Base-by-base conservation (phyloP, 2,329 filamentous ascomycete genomes). In the Pseudogymnoascus sp. region DNA sequence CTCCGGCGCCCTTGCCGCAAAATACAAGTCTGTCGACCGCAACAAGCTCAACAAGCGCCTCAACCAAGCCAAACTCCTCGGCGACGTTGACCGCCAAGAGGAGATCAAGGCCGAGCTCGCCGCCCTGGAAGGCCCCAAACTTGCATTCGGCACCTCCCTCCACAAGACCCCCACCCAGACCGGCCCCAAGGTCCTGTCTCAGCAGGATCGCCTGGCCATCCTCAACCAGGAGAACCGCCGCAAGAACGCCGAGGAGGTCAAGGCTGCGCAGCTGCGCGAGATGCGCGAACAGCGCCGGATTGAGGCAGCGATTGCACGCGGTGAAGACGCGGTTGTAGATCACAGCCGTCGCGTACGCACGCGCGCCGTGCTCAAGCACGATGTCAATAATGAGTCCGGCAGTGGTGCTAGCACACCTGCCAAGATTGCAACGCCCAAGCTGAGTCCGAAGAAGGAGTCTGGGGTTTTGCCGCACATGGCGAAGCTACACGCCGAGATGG, bases 221-320 rank as follows among this genome's bases (percentile, higher is more conserved):
- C 81, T 96, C 68, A 99, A 99, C 76, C 81, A 85, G 29, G 86
- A 89, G 72, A 97, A 96, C 75, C 87, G 93, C 66, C 86, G 87
- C 64, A 83, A 87, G 68, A 97, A 97, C 72, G 83, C 85, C n/a
- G 90, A 96, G 73, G 87, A 90, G 59, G 89, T 97, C n/a, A 90
- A 93, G 65, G 90, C 90, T 74, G 93, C 93, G 0, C 90, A 97
- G 73, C 81, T 96, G 63, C 88, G 88, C 68, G 95, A 99, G 77
- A 84, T 87, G 69, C 83, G 83, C 60, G 82, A 81, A 67, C 79
- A 79, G 69, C 84, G 83, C 67, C 83, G 83, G 74, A 81, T 80
- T 50, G 85, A 86, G 67, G 81, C 80, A 64, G 85, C 83, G 44
- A 75, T 86, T 53, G 84, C 84, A 65, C 82, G 86, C 40, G 86